A percentile compares a stretch with the other conserved stretches of the same genome.
Evolutionary conservation across 2,329 filamentous ascomycete genomes (phyloP).

Genomic region (Calonectria multiphialidica): DNA sequence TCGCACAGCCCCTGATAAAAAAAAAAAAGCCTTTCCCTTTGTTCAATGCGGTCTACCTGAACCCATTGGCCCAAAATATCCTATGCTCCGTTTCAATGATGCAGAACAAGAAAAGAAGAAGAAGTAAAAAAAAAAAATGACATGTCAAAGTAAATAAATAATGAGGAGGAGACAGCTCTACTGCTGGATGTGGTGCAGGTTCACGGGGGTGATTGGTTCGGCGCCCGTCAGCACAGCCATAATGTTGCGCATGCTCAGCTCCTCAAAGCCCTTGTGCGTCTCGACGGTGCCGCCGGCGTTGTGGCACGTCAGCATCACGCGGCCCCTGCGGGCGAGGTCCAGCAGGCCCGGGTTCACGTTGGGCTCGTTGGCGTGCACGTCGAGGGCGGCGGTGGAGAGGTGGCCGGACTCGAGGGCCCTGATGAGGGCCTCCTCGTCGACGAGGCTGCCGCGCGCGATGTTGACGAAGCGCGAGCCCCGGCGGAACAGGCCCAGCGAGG

Average conservation of each 20-base stretch:
- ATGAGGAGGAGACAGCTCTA: constrained; percentile 5
- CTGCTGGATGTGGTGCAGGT: constrained; percentile 63
- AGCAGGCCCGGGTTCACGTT: constrained; percentile 60
- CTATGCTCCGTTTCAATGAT: not conserved
- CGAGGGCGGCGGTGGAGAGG: constrained; percentile 68
- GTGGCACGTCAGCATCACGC: constrained; percentile 73
- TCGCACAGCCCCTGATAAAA: not conserved
- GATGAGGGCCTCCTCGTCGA: constrained; percentile 74
- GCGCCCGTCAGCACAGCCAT: constrained; percentile 67
- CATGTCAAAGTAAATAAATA: no score
- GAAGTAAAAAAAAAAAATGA: not conserved
- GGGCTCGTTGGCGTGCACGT: constrained; percentile 75
- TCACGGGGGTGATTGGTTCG: constrained; percentile 71
- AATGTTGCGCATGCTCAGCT: constrained; percentile 75
- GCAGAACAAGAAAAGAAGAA: not conserved
- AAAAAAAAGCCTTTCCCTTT: not conserved
- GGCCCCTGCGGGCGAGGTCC: constrained; percentile 52
- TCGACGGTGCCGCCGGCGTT: constrained; percentile 77
- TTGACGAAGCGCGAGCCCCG: constrained; percentile 72
- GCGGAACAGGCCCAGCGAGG: constrained; percentile 64
- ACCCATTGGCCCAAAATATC: not conserved
- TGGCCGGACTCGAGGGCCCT: constrained; percentile 66
- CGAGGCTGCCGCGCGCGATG: constrained; percentile 72
- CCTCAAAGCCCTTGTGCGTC: constrained; percentile 75
- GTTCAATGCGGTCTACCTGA: not conserved